Evolutionary conservation across 306 rosid species (phyloP), one percentile per base, ranked within the genome.

Genomic region (Rosa persica): DNA sequence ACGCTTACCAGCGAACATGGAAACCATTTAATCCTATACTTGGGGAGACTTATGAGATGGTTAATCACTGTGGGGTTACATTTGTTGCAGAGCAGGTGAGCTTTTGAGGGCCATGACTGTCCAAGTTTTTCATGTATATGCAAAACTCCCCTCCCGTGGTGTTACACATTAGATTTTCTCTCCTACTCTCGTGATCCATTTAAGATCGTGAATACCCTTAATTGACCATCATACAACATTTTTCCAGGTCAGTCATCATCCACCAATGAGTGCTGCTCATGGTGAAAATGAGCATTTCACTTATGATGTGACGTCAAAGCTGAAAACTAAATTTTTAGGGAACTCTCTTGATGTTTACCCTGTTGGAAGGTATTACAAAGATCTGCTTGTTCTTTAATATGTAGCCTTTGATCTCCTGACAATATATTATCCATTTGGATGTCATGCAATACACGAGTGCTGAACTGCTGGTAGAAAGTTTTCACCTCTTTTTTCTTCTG

Each of bases 21-120:
- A 94, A 94, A 87, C 98, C 97, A 74, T 94, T 92, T 81, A 94
- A 94, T 87, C 98, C 98, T 68, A 94, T 94, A 77, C 96, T 94
- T 47, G 98, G 97, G 75, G 97, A 94, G 87, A 94, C 97, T 60
- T 94, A 90, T 85, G 98, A 94, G 85, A 43, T 94, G 93, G 83
- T 17, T 68, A 90, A 94, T 83, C 93, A 94, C 40, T 84, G 75
- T 60, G 98, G 96, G 75, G 39, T 94, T 78, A 70, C 94, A 83
- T 94, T 94, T 80, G 72, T 94, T 74, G 71, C 98, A 44, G 97
- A 94, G 88, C 98, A 94, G 96, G 98, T 92, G 88, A 81, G 73
- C 58, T 60, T 81, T 74, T 74, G 64, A 75, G 58, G 71, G 55
- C 38, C 75, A 34, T 42, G 70, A 79, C 47, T 67, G 17, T 20